Base-by-base conservation (phyloP, 768 basidiomycete species). In the Mycena vitilis region DNA sequence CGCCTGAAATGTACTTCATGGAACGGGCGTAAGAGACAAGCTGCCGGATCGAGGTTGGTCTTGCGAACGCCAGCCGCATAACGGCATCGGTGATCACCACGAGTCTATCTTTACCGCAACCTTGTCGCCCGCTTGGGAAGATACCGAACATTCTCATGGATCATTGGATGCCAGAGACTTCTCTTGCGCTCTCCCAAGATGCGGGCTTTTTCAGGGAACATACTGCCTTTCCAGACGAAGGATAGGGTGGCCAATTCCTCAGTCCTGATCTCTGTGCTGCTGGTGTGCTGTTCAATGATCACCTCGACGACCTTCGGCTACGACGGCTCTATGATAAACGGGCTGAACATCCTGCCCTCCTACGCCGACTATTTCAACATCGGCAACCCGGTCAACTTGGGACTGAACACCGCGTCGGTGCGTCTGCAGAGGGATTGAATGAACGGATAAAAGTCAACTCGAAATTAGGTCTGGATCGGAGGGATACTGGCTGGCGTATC, bases 1-100 rank as follows among this genome's bases (percentile, higher is more conserved):
- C 81, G 63, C 78, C 60, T 15, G 81, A 71, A 54, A 85, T 83
- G 75, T 82, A 84, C 69, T 78, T 79, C 58, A 65, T 64, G 23
- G 37, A 42, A 42, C 48, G 63, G 40, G 40, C 15, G 40, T 42
- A 18, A 40, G 48, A 56, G 20, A 48, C 37, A n/a, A 58, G 38
- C 20, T 36, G 63, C 23, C 48, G 62, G 44, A 53, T 53, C n/a
- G 56, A 65, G 36, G 11, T 48, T 8, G 44, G 65, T 40, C 11
- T 40, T 10, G 44, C n/a, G 13, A 61, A 36, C 34, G 25, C 15
- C n/a, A 34, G n/a, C 23, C 47, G 18, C 45, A 63, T 55, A 44
- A 40, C 15, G 30, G 42, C 52, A 55, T 55, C 60, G 2, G 10
- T 36, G 47, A 48, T 49, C 16, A 36, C 45, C 36, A 5, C 30